These are phyloP conservation scores for Botrytis squamosa DNA, from an alignment of 2,329 filamentous ascomycete species.

Conservation along the genomic window DNA sequence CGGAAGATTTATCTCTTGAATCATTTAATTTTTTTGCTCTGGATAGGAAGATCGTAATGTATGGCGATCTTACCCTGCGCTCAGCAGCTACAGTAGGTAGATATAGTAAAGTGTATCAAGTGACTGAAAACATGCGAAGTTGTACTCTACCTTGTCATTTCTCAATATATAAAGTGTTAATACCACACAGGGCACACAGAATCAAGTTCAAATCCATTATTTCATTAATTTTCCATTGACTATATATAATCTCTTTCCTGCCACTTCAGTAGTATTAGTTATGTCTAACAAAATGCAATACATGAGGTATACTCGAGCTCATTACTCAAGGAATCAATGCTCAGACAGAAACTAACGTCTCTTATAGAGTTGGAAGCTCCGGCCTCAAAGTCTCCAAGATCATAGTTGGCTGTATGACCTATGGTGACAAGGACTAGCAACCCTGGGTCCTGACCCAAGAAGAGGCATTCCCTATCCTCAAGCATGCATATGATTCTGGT, in stretches of 20 bases:
- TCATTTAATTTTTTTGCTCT: no score
- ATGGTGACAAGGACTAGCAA: not conserved
- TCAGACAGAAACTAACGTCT: not conserved
- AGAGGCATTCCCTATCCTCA: not conserved
- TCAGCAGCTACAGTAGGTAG: not conserved
- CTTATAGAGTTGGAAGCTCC: not conserved
- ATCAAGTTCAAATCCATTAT: not conserved
- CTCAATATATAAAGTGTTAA: not conserved
- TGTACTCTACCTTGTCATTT: not conserved
- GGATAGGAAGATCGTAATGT: not conserved
- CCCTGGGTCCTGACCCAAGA: not conserved
- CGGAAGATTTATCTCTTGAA: not conserved
- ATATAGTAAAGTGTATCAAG: not conserved
- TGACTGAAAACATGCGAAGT: not conserved
- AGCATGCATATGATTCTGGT: not conserved
- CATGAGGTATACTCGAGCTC: not conserved
- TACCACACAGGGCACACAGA: not conserved
- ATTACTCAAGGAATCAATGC: not conserved
- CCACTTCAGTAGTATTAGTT: not conserved
- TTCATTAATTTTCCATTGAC: not conserved
- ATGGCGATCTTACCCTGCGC: not conserved
- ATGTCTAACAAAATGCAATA: not conserved
- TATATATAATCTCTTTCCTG: not conserved
- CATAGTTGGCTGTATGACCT: not conserved
- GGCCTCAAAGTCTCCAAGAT: not conserved